Evolutionary conservation across 2,329 filamentous ascomycete species (phyloP).

Genomic region (Cladosporium sp.): DNA sequence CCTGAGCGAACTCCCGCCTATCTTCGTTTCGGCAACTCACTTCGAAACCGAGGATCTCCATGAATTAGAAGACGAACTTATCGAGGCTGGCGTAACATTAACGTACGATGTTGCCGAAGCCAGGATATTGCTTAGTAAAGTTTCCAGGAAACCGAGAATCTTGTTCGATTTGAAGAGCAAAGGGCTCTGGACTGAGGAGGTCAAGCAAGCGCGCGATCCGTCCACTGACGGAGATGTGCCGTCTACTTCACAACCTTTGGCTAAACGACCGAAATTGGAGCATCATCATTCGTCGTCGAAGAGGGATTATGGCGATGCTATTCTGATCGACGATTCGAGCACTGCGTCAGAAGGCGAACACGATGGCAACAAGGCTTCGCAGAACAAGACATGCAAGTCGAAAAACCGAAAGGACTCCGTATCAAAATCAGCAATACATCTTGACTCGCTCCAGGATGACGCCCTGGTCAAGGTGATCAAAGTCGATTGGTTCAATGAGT

Average conservation of each 20-base stretch:
- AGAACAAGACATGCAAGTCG: background rate
- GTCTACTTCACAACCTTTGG: background rate
- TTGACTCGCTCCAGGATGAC: background rate
- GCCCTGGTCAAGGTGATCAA: constrained; percentile 44
- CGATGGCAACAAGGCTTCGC: too few species aligned
- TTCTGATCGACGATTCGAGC: constrained; percentile 27
- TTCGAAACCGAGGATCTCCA: constrained; percentile 60
- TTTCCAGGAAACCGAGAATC: constrained; percentile 65
- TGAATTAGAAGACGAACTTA: constrained; percentile 59
- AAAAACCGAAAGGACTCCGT: background rate
- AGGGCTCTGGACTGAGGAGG: constrained; percentile 56
- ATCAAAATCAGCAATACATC: background rate
- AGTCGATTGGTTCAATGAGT: constrained; percentile 51
- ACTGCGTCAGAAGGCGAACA: constrained; percentile 31
- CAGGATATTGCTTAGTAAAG: constrained; percentile 66
- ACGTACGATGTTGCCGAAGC: constrained; percentile 71
- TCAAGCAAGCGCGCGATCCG: constrained; percentile 15
- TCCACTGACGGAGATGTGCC: background rate
- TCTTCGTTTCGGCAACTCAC: constrained; percentile 70
- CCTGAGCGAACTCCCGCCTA: constrained; percentile 51
- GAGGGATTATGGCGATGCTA: constrained; percentile 11
- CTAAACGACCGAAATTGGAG: constrained; percentile 11
- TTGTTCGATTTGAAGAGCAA: constrained; percentile 70
- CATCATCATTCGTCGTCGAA: background rate
- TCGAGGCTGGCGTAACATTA: constrained; percentile 50